Conservation (phyloP, 768 basidiomycete species). For the Auriscalpium orientale region DNA sequence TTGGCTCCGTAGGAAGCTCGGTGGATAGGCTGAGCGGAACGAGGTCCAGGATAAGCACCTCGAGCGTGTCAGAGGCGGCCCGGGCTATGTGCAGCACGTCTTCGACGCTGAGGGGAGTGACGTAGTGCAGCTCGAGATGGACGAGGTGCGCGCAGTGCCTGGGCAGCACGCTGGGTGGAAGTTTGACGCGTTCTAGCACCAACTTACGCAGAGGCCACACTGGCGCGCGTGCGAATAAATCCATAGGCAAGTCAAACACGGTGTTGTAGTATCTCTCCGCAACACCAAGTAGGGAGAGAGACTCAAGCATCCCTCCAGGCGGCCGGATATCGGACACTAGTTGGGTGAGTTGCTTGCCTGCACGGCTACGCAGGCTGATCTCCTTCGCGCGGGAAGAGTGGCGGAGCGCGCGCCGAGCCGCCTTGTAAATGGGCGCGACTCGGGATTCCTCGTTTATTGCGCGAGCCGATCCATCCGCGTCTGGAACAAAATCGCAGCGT, state of each 20-base stretch:
- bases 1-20: neutral
- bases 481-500: conserved; percentile 10
- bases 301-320: conserved; percentile 5
- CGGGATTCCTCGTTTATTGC: neutral
- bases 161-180: conserved; percentile 1
- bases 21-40: conserved; percentile 7
- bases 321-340: conserved; percentile 10
- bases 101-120: conserved; percentile 6
- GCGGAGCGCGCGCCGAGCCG: conserved; percentile 13
- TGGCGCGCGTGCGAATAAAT: conserved; percentile 2
- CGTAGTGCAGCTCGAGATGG: conserved; percentile 10
- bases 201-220: conserved; percentile 9
- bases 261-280: conserved; percentile 4
- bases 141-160: conserved; percentile 9
- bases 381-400: conserved; percentile 14
- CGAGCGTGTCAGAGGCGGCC: conserved; percentile 7
- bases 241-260: conserved; percentile 6
- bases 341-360: conserved; percentile 7
- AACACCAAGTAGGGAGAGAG: conserved; percentile 6
- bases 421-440: conserved; percentile 4
- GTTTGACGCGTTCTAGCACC: conserved; percentile 9
- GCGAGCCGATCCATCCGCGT: neutral
- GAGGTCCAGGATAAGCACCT: conserved; percentile 7
- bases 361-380: conserved; percentile 7
- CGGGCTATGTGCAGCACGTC: conserved; percentile 5